Base-by-base conservation (phyloP, 1,284 basidiomycete genomes). In the Ceratorhiza oryzae-sativae region DNA sequence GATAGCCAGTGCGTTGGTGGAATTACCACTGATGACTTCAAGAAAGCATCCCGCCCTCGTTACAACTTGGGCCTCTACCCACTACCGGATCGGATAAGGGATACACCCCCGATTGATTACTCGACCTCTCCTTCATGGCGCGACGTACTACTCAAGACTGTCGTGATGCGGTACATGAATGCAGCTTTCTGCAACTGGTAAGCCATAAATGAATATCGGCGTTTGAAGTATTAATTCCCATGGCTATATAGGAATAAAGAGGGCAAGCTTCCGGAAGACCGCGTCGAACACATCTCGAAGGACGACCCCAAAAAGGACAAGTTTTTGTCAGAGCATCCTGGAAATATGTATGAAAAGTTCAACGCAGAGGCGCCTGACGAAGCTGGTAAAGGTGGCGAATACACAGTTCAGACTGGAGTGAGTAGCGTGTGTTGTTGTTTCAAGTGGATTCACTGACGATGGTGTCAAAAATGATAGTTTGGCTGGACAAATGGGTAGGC, bases 171-270 rank as follows among this genome's bases (percentile, higher is more conserved):
- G 32, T 97, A 95, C 80, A 84, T 94, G 76, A 84, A 90, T 45
- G 90, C 92, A 71, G 88, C 88, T 0, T 86, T 96, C 75, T 97
- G 95, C 80, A 93, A 91, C 75, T 98, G 95, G 95, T 91, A 74
- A 77, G 87, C 82, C 8, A 39, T 6, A 39, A 6, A 6, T 39
- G 8, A 6, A 13, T 39, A n/a, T n/a, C n/a, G 36, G 36, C 13
- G 36, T 6, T 6, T 13, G 8, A 39, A 39, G 36, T 39, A 6
- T 39, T 25, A 60, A 36, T 27, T 18, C 1, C 23, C 5, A 1
- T 23, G 20, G 13, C n/a, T 23, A 30, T n/a, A 32, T n/a, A 60
- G 58, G 58, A 60, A 60, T 20, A 27, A 42, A 1, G 23, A 41
- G 2, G 58, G 58, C 23, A 36, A 45, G 12, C 39, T 60, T 27